A percentile compares a stretch with the other conserved stretches of the same genome.
These are phyloP conservation scores for Coemansia sp. DNA, from an alignment of 192 early-diverging fungal genomes.

Conservation along the genomic window DNA sequence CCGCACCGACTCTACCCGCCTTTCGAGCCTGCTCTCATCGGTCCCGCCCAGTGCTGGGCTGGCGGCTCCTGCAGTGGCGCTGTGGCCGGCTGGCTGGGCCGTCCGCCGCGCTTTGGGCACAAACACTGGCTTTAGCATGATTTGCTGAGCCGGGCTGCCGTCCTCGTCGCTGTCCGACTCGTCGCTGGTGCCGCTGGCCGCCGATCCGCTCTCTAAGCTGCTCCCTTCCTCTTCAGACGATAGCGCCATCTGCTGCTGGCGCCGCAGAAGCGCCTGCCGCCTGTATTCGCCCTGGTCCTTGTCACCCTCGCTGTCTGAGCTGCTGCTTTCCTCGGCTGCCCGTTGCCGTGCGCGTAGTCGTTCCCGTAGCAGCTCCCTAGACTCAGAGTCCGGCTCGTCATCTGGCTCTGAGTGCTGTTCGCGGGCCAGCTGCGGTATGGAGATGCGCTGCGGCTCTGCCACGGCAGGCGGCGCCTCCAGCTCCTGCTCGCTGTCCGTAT, in stretches of 20 bases:
- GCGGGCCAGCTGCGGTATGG: neutral
- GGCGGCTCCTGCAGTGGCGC: neutral
- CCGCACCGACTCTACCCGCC: slow-evolving; percentile 36
- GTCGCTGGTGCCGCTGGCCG: neutral
- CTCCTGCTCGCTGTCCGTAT: slow-evolving; percentile 14
- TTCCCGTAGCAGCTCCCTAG: slow-evolving; percentile 14
- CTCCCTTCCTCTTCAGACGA: neutral
- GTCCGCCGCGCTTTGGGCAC: slow-evolving; percentile 69
- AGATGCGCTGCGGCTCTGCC: neutral
- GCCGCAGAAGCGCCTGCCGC: neutral
- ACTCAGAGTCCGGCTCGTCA: slow-evolving; percentile 10
- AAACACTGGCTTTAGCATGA: slow-evolving; percentile 86
- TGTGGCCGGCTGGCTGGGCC: neutral
- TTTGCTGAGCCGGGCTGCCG: slow-evolving; percentile 17
- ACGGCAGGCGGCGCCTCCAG: neutral
- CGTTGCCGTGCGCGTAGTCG: slow-evolving; percentile 18
- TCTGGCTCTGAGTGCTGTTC: neutral
- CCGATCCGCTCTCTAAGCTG: neutral
- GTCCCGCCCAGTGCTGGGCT: slow-evolving; percentile 51
- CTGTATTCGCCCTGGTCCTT: neutral
- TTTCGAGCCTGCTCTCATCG: slow-evolving; percentile 55
- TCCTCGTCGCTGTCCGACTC: slow-evolving; percentile 54
- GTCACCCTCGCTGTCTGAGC: neutral
- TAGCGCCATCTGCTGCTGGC: neutral
- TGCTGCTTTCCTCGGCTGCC: slow-evolving; percentile 1